Base-by-base conservation (phyloP, 768 basidiomycete genomes). In the Phaeotremella skinneri region DNA sequence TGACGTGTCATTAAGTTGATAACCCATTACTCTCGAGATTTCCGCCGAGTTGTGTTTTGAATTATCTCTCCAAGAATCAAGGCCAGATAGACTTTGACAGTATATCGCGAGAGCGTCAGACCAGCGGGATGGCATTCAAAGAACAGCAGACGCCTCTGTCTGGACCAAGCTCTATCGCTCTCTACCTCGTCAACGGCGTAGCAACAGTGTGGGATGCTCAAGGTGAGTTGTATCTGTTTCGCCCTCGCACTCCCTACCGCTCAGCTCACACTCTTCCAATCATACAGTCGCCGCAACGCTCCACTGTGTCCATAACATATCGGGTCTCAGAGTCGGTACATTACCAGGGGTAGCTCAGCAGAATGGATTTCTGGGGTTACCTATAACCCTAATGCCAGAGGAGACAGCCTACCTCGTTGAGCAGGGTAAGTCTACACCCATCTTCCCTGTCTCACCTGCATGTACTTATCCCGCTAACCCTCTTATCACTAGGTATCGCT, bases 331-430 rank as follows among this genome's bases (percentile, higher is more conserved):
- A 43, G 82, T 85, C 0, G 96, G 96, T 0, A 98, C 96, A 0
- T 83, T 99, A 14, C 93, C 96, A 1, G 91, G 92, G 72, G 82
- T 98, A 0, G 86, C 91, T 1, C 93, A 97, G 69, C 96, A 99
- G 78, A 99, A 99, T 79, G 84, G 88, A 2, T 99, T 99, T 73
- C 81, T 99, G 31, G 96, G 96, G 5, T 79, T 91, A n/a, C 96
- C 96, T 0, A 80, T 96, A 4, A 79, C 89, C 6, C 80, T 98
- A 1, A 84, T 90, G 78, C 90, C 91, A 0, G 96, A 99, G 76
- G 96, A 98, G 73, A 90, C 87, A 7, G 90, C 89, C 11, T 81
- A 93, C 30, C 84, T 98, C 4, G 84, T 97, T 14, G 83, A 87
- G 64, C 88, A 88, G 61, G 84, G 96, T 91, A 59, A 52, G 81